These are phyloP conservation scores for Lyophyllum shimeji DNA, from an alignment of 768 basidiomycete genomes.

Conservation along the genomic window DNA sequence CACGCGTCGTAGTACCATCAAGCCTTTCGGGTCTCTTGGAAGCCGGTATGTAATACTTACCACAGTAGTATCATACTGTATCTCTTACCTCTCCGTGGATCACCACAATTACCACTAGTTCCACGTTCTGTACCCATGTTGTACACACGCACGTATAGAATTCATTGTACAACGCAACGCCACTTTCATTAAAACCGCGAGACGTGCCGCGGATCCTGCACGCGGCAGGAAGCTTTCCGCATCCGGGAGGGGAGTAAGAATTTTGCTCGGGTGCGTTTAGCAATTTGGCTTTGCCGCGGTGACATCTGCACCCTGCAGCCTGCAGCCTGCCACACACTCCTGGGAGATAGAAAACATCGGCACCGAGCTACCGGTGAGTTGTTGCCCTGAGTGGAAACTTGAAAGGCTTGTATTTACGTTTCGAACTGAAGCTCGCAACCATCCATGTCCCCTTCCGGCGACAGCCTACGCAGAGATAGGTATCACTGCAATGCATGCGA, in stretches of 20 bases:
- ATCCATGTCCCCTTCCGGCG: neutral
- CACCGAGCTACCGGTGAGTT: neutral
- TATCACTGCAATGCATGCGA: neutral
- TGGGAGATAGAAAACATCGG: neutral
- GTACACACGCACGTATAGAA: neutral
- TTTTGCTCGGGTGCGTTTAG: neutral
- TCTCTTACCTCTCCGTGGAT: constrained; percentile 2
- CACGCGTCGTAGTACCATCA: neutral
- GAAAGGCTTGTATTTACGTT: neutral
- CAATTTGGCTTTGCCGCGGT: neutral
- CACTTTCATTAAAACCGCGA: neutral
- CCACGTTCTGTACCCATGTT: constrained; percentile 1
- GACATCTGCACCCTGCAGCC: neutral
- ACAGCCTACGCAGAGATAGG: neutral
- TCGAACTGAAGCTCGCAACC: neutral
- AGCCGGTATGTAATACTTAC: constrained; percentile 9
- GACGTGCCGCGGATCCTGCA: neutral
- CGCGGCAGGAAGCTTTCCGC: neutral
- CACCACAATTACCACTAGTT: constrained; percentile 1
- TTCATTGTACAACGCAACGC: neutral
- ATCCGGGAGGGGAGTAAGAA: neutral
- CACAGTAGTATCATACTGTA: constrained; percentile 12
- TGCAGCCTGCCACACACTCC: neutral
- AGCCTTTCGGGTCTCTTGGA: neutral
- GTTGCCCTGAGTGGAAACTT: neutral